These are phyloP conservation scores for Tuber brumale DNA, from an alignment of 495 filamentous ascomycete genomes.

Conservation along the genomic window DNA sequence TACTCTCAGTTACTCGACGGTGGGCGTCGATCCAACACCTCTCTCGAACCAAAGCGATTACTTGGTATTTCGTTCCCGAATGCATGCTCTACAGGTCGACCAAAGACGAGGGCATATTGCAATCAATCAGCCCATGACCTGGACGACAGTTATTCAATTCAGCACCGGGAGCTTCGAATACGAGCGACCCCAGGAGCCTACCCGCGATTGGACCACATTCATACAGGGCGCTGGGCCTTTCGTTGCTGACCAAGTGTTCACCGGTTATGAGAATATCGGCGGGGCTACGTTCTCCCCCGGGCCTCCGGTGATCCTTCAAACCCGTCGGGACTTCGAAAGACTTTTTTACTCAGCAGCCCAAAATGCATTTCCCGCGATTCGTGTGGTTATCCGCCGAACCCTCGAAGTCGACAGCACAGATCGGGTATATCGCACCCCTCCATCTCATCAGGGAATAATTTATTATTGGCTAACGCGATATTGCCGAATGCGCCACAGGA, in stretches of 20 bases:
- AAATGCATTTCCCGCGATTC: neutral
- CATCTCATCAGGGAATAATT: neutral
- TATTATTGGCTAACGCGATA: neutral
- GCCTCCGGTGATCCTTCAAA: neutral
- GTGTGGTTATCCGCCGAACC: neutral
- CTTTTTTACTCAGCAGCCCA: neutral
- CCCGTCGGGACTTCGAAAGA: neutral
- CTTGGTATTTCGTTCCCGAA: neutral
- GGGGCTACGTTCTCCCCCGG: neutral
- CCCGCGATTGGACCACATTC: neutral
- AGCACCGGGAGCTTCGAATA: neutral
- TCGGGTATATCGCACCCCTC: neutral
- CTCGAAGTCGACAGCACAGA: neutral
- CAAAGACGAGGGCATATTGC: neutral
- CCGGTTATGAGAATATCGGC: neutral
- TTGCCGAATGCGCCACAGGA: neutral
- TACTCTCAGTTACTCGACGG: neutral
- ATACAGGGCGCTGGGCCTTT: neutral
- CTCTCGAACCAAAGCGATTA: neutral
- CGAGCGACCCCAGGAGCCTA: neutral
- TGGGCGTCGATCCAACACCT: neutral
- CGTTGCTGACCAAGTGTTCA: neutral
- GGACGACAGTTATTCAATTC: neutral
- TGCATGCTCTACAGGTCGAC: neutral
- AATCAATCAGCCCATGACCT: neutral